Percentiles rank a stretch among this genome's conserved stretches.
phyloP scores from a whole-genome alignment of 2,329 filamentous ascomycete species.

The Corinectria fuckeliana region DNA sequence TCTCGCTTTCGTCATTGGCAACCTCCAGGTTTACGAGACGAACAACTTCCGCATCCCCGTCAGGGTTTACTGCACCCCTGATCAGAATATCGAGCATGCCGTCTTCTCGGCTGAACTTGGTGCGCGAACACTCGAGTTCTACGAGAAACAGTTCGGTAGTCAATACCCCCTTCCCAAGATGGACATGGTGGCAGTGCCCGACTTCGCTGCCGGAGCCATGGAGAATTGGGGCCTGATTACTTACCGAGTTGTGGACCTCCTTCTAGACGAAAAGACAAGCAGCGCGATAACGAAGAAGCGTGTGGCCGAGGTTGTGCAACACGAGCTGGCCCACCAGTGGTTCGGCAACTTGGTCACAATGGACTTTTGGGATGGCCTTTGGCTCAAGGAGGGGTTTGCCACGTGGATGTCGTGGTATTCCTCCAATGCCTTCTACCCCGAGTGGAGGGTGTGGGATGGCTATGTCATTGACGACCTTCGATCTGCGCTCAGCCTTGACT shows the following conservation, averaged over 20 bases:
- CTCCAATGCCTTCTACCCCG: conserved; percentile 93
- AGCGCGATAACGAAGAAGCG: conserved; percentile 90
- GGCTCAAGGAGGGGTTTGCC: conserved; percentile 94
- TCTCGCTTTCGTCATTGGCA: conserved; percentile 90
- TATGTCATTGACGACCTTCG: conserved; percentile 95
- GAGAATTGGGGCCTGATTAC: conserved; percentile 98
- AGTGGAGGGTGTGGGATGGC: conserved; percentile 97
- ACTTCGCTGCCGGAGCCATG: conserved; percentile 96
- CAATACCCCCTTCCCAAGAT: conserved; percentile 61
- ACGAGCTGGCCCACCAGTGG: conserved; percentile 97
- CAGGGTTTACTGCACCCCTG: conserved; percentile 90
- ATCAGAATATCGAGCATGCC: conserved; percentile 88
- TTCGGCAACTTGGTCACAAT: conserved; percentile 97
- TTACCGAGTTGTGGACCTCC: conserved; percentile 82
- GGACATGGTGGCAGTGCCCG: conserved; percentile 78
- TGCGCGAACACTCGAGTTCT: conserved; percentile 88
- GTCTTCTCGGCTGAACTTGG: conserved; percentile 90
- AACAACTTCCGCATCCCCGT: conserved; percentile 91
- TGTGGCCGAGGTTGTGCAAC: conserved; percentile 93
- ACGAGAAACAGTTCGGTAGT: conserved; percentile 92
- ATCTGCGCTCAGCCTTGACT: conserved; percentile 85
- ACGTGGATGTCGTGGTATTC: conserved; percentile 67
- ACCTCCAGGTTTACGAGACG: conserved; percentile 93
- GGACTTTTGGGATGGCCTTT: conserved; percentile 98
- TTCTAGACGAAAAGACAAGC: conserved; percentile 90